Base-by-base conservation (phyloP, 139 green algal genomes). In the Chlamydomonas urium region DNA sequence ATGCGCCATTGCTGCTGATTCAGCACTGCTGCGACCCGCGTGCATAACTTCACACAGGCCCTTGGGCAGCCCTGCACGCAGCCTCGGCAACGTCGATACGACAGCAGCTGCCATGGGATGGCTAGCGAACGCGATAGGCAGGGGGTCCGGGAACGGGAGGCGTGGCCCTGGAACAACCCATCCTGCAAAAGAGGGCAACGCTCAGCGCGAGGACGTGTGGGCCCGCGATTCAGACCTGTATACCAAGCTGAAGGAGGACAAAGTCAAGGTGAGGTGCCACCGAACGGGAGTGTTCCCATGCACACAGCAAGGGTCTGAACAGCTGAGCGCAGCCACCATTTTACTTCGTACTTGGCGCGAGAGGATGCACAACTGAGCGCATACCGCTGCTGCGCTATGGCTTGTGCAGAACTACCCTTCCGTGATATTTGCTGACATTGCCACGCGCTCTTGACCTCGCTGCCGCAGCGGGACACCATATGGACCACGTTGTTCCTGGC, bases 141-240 rank as follows among this genome's bases (percentile, higher is more conserved):
- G n/a, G n/a, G n/a, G n/a, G n/a, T n/a, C n/a, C n/a, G n/a, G n/a
- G n/a, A n/a, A n/a, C n/a, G n/a, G n/a, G n/a, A n/a, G n/a, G n/a
- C n/a, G n/a, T n/a, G n/a, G n/a, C n/a, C n/a, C n/a, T n/a, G n/a
- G n/a, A n/a, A n/a, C n/a, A n/a, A n/a, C n/a, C n/a, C n/a, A n/a
- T n/a, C n/a, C n/a, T n/a, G n/a, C n/a, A n/a, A n/a, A n/a, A n/a
- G n/a, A n/a, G n/a, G n/a, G n/a, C n/a, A n/a, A n/a, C n/a, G n/a
- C n/a, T n/a, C n/a, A 63, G 26, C 32, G 60, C 14, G 60, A 67
- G 4, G 60, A 67, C 10, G 60, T 67, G 5, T 67, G 60, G 60
- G 33, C 29, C n/a, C 23, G 60, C 4, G 60, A 67, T 21, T n/a
- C 33, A 6, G 60, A 67, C 29, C 33, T 67, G 23, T 21, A 26